Percentiles rank a stretch among this genome's conserved stretches.
phyloP scores from a whole-genome alignment of 108 stramenopile species.

The Cyclotella distinguenda region DNA sequence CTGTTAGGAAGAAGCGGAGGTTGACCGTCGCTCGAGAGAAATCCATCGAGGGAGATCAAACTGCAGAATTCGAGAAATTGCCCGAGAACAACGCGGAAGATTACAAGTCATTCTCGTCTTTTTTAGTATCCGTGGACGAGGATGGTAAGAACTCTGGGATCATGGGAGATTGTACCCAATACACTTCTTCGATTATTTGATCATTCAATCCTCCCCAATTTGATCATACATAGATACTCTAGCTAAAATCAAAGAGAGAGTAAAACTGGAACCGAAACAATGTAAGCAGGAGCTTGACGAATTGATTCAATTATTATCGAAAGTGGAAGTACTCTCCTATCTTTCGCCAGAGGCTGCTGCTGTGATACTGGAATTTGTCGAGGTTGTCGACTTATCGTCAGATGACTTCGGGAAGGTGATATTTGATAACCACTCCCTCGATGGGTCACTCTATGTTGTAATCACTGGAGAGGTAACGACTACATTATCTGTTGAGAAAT shows the following conservation, averaged over 20 bases:
- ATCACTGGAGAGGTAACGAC: conserved; percentile 39
- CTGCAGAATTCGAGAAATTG: conserved; percentile 6
- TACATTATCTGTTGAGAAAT: conserved; percentile 9
- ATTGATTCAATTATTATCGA: conserved; percentile 30
- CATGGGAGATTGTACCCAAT: neutral
- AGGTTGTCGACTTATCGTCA: conserved; percentile 38
- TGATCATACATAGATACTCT: neutral
- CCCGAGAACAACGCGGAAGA: neutral
- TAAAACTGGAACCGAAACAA: neutral
- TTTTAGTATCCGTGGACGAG: conserved; percentile 21
- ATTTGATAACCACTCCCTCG: conserved; percentile 35
- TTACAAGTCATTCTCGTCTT: conserved; percentile 10
- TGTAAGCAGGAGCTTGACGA: conserved; percentile 8
- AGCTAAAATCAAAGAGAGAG: neutral
- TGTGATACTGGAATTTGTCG: conserved; percentile 30
- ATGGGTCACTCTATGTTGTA: conserved; percentile 55
- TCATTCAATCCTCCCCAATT: neutral
- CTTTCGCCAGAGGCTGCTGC: conserved; percentile 45
- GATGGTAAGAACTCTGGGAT: conserved; percentile 6
- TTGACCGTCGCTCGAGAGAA: neutral
- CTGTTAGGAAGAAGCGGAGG: conserved; percentile 6
- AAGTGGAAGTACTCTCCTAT: conserved; percentile 52
- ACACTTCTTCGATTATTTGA: neutral
- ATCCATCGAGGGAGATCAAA: neutral
- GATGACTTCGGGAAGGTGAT: conserved; percentile 10